Evolutionary conservation across 768 basidiomycete species (phyloP).

Genomic region (Mycena leptocephala): DNA sequence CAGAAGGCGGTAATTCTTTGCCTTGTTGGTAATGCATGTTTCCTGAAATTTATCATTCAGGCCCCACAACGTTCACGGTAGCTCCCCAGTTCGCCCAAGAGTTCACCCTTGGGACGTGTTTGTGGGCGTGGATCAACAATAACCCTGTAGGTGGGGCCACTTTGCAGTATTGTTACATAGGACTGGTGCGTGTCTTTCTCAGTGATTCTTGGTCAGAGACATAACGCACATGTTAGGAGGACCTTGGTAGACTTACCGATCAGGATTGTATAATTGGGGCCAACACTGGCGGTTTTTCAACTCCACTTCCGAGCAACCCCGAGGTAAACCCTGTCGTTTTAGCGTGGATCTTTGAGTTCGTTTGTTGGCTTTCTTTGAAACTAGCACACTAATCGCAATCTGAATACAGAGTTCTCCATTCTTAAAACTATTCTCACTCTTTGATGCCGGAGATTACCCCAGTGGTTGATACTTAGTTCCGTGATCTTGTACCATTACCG

Average conservation of each 20-base stretch:
- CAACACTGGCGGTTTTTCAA: not conserved
- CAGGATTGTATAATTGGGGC: not conserved
- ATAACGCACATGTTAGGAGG: not conserved
- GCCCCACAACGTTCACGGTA: conserved; percentile 1
- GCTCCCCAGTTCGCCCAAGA: conserved; percentile 20
- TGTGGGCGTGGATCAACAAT: conserved; percentile 25
- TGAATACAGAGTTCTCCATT: not conserved
- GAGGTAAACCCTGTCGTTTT: not conserved
- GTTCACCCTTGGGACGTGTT: conserved; percentile 26
- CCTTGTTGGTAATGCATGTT: not conserved
- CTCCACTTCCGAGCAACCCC: conserved; percentile 6
- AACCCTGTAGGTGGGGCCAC: conserved; percentile 17
- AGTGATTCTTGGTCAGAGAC: not conserved
- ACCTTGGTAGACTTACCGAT: not conserved
- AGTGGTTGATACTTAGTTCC: too few species aligned
- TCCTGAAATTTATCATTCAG: not conserved
- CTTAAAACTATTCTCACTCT: not conserved
- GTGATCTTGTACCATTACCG: too few species aligned
- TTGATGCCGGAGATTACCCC: too few species aligned
- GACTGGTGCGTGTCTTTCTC: not conserved
- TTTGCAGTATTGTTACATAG: conserved; percentile 7
- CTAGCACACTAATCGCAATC: not conserved
- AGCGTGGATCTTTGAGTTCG: conserved; percentile 20
- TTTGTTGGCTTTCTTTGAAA: not conserved
- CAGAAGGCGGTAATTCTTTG: not conserved